Base-by-base conservation (phyloP, 352 stramenopile genomes). In the Phytophthora ohioensis region DNA sequence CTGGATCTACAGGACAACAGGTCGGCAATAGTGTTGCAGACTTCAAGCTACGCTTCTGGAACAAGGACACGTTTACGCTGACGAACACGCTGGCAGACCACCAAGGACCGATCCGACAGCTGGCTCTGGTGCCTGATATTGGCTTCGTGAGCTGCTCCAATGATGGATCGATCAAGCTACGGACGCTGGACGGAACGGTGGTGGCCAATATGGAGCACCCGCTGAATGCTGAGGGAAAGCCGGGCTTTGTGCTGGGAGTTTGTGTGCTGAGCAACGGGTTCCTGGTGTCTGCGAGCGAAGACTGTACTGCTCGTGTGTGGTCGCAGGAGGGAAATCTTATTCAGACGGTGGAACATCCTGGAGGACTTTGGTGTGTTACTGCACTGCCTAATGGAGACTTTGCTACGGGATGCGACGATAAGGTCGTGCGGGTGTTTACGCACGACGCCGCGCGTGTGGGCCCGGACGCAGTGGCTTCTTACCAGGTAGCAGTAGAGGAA, bases 331-430 rank as follows among this genome's bases (percentile, higher is more conserved):
- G 84, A 13, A 55, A 76, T 17, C 63, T 87, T 52, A 41, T 91
- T 39, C 91, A 97, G 71, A 92, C 80, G 4, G 86, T 97, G 45
- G 82, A 94, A 48, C 91, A 98, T 52, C 91, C 91, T 0, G 85
- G 86, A 32, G 90, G 90, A 2, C 74, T 97, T 2, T 98, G 91
- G 91, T 96, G 87, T 38, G 91, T 96, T 43, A 77, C 85, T 30
- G 68, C 85, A 35, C 71, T 97, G 30, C 76, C 77, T 4, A 95
- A 93, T 64, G 93, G 91, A 34, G 95, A 91, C 65, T 97, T 99
- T 80, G 82, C 91, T 34, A 99, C 96, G 0, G 95, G 92, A 2
- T 98, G 95, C 64, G 91, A 99, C 57, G 96, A 99, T 78, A 98
- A 98, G 56, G 79, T 80, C 10, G 78, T 97, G 21, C 88, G 97